Evolutionary conservation across 257 asterid genomes (phyloP).

Genomic region (Echites panduratus): DNA sequence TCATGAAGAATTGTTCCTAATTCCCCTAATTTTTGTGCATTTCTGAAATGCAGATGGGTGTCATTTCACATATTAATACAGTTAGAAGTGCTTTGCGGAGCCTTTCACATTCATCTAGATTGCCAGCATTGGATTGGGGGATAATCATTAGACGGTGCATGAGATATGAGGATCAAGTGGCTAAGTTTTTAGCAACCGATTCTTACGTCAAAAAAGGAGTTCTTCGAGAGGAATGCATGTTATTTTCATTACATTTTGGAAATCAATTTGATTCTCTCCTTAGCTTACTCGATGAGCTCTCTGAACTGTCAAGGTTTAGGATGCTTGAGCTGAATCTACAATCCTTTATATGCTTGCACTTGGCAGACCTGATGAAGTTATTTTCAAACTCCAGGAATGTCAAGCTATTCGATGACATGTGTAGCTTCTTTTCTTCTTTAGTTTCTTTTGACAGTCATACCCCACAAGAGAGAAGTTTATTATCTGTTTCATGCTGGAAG

Average conservation of each 20-base stretch:
- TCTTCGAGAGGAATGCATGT: constrained; percentile 75
- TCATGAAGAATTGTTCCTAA: not conserved
- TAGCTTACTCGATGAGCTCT: constrained; percentile 75
- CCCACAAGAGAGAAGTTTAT: constrained; percentile 38
- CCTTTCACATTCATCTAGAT: constrained; percentile 71
- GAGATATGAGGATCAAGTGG: constrained; percentile 64
- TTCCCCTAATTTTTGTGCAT: constrained; percentile 10
- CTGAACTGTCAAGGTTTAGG: constrained; percentile 65
- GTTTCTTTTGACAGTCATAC: constrained; percentile 43
- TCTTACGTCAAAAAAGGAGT: constrained; percentile 39
- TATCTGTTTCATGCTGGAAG: constrained; percentile 87
- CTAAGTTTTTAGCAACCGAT: constrained; percentile 31
- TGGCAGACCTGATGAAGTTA: constrained; percentile 58
- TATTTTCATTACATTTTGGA: constrained; percentile 68
- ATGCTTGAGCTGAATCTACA: constrained; percentile 80
- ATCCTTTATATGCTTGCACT: constrained; percentile 57
- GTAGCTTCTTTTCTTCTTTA: constrained; percentile 45
- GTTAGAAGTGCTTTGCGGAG: constrained; percentile 56
- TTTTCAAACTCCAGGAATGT: constrained; percentile 64
- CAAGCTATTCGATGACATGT: constrained; percentile 68
- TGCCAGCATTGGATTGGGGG: constrained; percentile 87
- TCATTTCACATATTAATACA: constrained; percentile 35
- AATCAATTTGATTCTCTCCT: constrained; percentile 64
- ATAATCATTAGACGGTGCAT: constrained; percentile 61
- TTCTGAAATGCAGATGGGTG: constrained; percentile 43